Evolutionary conservation across 75 land plant genomes (phyloP).

Genomic region (Cryptomeria japonica): DNA sequence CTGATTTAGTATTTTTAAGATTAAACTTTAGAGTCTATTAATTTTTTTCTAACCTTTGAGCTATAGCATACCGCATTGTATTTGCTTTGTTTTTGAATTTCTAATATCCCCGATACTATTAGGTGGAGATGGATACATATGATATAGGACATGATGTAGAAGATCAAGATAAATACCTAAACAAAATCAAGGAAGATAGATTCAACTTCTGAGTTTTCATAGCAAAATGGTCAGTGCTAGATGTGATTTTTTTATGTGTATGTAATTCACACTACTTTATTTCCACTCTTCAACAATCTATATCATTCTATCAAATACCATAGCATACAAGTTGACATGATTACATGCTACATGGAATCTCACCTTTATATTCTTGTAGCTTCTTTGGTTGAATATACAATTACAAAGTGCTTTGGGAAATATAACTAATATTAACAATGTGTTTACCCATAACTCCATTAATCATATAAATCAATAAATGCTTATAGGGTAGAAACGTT

Average conservation of each 20-base stretch:
- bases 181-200: background rate
- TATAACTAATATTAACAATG: background rate
- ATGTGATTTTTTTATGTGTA: background rate
- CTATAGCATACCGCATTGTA: background rate
- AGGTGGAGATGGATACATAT: slow-evolving; percentile 54
- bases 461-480: background rate
- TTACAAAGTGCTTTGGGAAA: background rate
- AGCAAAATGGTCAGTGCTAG: slow-evolving; percentile 3
- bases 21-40: background rate
- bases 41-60: background rate
- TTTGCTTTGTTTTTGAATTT: background rate
- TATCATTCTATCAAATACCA: background rate
- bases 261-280: background rate
- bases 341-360: background rate
- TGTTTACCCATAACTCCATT: no score
- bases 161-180: background rate
- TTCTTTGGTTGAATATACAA: background rate
- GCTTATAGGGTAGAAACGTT: background rate
- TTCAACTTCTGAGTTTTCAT: slow-evolving; percentile 5
- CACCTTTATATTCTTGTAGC: background rate
- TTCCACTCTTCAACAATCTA: background rate
- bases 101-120: background rate
- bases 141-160: slow-evolving; percentile 28
- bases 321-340: background rate
- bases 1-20: background rate